A percentile compares a stretch with the other conserved stretches of the same genome.
These are phyloP conservation scores for Vaccinium darrowii DNA, from an alignment of 148 eudicot genomes.

Conservation along the genomic window DNA sequence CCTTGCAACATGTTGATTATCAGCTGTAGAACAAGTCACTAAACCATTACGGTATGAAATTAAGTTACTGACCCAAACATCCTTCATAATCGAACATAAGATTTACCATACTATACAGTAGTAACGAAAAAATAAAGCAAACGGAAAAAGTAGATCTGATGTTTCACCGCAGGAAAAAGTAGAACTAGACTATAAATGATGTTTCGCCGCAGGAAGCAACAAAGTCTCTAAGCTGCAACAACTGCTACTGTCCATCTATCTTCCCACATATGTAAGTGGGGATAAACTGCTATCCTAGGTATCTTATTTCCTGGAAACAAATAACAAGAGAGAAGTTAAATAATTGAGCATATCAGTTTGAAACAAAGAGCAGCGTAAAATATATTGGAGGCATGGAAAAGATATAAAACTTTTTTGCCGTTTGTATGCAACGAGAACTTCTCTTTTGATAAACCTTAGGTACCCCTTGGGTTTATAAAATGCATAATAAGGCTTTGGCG, in stretches of 20 bases:
- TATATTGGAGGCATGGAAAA: not conserved
- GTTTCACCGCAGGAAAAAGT: not conserved
- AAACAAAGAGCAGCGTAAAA: not conserved
- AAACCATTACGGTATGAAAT: not conserved
- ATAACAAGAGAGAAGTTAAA: not conserved
- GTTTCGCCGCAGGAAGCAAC: not conserved
- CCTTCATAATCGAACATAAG: not conserved
- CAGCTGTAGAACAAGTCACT: not conserved
- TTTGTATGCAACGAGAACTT: not conserved
- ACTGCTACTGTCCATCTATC: not conserved
- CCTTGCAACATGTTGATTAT: not conserved
- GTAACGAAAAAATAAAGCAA: not conserved
- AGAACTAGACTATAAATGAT: not conserved
- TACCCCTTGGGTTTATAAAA: no score
- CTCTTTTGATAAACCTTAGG: not conserved
- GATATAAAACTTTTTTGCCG: not conserved
- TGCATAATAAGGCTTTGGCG: no score
- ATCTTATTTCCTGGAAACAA: constrained; percentile 6
- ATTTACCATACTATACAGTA: not conserved
- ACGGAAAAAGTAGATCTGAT: not conserved
- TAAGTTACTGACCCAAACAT: not conserved
- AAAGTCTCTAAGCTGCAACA: not conserved
- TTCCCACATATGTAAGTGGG: not conserved
- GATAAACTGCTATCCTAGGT: constrained; percentile 6
- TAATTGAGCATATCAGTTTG: not conserved